Base-by-base conservation (phyloP, 306 rosid genomes). In the Prunus davidiana region DNA sequence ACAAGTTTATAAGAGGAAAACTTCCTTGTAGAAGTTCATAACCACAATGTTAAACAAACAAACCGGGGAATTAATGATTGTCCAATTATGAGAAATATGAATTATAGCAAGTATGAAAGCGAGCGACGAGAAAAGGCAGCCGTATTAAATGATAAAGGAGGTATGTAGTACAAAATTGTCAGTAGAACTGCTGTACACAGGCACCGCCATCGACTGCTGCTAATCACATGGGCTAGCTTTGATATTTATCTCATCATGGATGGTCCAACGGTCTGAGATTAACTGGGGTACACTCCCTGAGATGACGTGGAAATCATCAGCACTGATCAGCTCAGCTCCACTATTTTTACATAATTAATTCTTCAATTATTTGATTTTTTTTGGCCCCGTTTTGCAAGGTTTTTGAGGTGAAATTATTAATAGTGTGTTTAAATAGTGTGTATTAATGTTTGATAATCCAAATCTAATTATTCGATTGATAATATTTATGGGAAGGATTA, bases 221-320 rank as follows among this genome's bases (percentile, higher is more conserved):
- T 16, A 49, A 32, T 79, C 83, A 82, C 86, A 71, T 78, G 86
- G 82, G 60, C 65, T 18, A 18, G 8, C 15, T 12, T 78, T 47
- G 76, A 67, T 71, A 11, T 65, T 65, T 14, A 47, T 67, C 58
- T 76, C 64, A 74, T 13, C 52, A 64, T 5, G 20, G 19, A 64
- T 38, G 76, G 61, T 69, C 56, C 54, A 46, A 30, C 1, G 46
- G 38, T 46, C 43, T 62, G 10, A 57, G n/a, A 32, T 71, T 72
- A 30, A 69, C 56, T 22, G 73, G 73, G 86, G 76, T 69, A 64
- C 86, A 78, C 80, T 45, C 16, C 19, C 57, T 27, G 6, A 25
- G 27, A 66, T 16, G 62, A 56, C 2, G 57, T 52, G 57, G 22
- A 18, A 63, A 60, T 22, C 28, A 11, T 20, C 30, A 2, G 30